Percentiles rank a stretch among this genome's conserved stretches.
Evolutionary conservation across 2,329 filamentous ascomycete species (phyloP).

Genomic region (Grosmannia serpens): DNA sequence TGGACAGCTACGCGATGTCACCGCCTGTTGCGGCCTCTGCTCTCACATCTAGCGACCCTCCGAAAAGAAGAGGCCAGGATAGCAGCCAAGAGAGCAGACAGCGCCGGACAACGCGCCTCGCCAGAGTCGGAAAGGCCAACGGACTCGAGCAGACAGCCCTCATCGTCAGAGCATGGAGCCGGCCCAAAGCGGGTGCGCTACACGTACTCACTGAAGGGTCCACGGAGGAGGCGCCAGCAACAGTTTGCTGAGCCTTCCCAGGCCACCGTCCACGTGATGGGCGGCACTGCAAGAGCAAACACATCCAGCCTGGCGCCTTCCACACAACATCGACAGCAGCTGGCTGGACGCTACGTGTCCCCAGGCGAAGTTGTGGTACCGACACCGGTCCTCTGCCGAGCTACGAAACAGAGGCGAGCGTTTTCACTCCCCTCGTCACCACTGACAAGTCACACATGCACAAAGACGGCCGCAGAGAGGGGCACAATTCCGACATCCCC

Average conservation of each 20-base stretch:
- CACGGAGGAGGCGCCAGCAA: neutral
- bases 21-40: conserved; percentile 33
- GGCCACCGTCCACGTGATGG: neutral
- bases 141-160: neutral
- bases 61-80: conserved; percentile 19
- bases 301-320: neutral
- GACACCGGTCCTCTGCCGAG: conserved; percentile 21
- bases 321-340: neutral
- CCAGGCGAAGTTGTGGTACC: conserved; percentile 17
- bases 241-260: neutral
- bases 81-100: neutral
- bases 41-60: conserved; percentile 29
- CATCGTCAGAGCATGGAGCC: neutral
- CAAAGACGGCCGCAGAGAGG: neutral
- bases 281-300: neutral
- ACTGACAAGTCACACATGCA: neutral
- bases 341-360: neutral
- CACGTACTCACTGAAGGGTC: conserved; percentile 14
- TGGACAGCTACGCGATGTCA: conserved; percentile 39
- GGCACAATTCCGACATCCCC: neutral
- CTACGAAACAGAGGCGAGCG: conserved; percentile 14
- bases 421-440: conserved; percentile 17
- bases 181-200: conserved; percentile 12
- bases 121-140: neutral
- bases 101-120: neutral